Conservation (phyloP, 2,329 filamentous ascomycete species). For the Epichloe scottii region DNA sequence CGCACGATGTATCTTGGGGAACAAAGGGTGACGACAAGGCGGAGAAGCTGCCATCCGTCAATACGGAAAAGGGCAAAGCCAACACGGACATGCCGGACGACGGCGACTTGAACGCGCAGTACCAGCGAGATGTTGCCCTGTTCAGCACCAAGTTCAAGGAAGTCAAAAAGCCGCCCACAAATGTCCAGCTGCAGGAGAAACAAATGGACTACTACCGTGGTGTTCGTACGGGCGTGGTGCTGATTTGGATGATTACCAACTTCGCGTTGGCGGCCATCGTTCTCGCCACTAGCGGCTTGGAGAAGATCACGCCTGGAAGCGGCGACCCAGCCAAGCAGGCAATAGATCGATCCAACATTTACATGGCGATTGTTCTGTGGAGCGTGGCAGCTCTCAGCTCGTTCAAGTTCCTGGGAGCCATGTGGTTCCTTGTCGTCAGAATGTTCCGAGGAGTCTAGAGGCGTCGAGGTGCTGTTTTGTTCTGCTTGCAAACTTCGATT, state of each 20-base stretch:
- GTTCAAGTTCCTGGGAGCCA: slow-evolving; percentile 77
- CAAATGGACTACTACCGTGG: slow-evolving; percentile 98
- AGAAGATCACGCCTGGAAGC: slow-evolving; percentile 43
- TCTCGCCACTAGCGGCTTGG: slow-evolving; percentile 71
- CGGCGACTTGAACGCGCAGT: slow-evolving; percentile 87
- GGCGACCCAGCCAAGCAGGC: slow-evolving; percentile 27
- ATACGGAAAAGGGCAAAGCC: slow-evolving; percentile 74
- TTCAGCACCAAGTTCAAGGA: slow-evolving; percentile 66
- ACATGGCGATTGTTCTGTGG: slow-evolving; percentile 80
- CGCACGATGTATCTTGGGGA: slow-evolving; percentile 94
- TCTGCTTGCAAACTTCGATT: slow-evolving; percentile 2
- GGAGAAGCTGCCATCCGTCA: slow-evolving; percentile 78
- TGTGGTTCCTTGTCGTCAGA: slow-evolving; percentile 85
- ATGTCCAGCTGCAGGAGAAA: slow-evolving; percentile 53
- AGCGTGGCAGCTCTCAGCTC: slow-evolving; percentile 72
- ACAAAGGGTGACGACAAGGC: slow-evolving; percentile 97
- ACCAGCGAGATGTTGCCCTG: slow-evolving; percentile 67
- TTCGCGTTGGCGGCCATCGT: slow-evolving; percentile 80
- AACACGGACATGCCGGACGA: slow-evolving; percentile 96
- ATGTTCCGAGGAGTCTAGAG: slow-evolving; percentile 62
- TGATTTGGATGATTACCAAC: slow-evolving; percentile 95
- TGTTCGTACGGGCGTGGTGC: slow-evolving; percentile 80
- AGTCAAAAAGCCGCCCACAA: slow-evolving; percentile 48
- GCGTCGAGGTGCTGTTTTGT: not conserved
- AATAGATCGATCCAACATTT: slow-evolving; percentile 56